Evolutionary conservation across 176 grass and related monocot genomes (phyloP), one percentile per base, ranked within the genome.

Genomic region (Tillandsia fasciculata): DNA sequence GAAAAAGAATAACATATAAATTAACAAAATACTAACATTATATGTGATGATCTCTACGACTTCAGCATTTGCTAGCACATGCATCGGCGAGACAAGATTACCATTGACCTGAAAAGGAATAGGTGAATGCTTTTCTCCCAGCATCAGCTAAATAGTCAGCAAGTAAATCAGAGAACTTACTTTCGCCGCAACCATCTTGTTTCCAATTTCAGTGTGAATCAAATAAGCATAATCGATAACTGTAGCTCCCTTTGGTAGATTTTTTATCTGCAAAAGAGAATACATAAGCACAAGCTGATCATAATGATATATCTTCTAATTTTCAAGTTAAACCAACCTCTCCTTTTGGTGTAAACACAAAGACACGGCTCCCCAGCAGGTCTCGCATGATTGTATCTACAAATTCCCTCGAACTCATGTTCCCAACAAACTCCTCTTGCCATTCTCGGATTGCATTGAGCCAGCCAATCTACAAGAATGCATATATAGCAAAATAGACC

Each of bases 401-500:
- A 80, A 97, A 97, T 75, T 97, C 94, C 67, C 86, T 87, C 29
- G 94, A 97, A 79, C 82, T 97, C 94, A 97, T 92, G 72, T 92
- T 97, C 74, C 94, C 94, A 69, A 97, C 89, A 85, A 97, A 97
- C 69, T 97, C 94, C 78, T 97, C 84, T 81, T 97, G 94, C 94
- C 94, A 97, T 85, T 97, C 94, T 63, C 89, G 84, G 70, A 97
- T 97, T 54, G 94, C 94, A 81, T 97, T 97, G 63, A 97, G 84
- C 89, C 89, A 97, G 76, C 94, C 89, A 85, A 96, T 96, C 94
- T 97, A 84, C 33, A 22, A 71, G 73, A 79, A 42, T 61, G 15
- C 56, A 61, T 15, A 61, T 61, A 67, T 22, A 18, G 22, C 4
- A 20, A 23, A 18, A 61, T 67, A 8, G 64, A 61, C 15, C 15